Evolutionary conservation across 257 asterid genomes (phyloP).

Genomic region (Buddleja alternifolia): DNA sequence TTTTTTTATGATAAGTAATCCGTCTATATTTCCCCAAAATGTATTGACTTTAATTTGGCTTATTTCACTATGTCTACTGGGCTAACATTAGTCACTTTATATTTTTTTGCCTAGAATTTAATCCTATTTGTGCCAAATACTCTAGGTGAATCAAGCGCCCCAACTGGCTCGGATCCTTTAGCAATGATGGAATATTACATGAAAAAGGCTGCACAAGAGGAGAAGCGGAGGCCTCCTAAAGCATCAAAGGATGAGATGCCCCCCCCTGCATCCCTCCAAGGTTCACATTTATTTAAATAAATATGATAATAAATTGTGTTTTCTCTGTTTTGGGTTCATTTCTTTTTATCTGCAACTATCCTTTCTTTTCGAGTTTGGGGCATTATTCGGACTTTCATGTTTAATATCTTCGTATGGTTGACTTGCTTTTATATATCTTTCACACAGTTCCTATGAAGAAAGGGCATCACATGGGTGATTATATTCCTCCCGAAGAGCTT

Average conservation of each 20-base stretch:
- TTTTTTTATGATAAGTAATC: background rate
- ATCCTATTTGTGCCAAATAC: conserved; percentile 27
- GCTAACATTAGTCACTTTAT: background rate
- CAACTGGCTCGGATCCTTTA: conserved; percentile 69
- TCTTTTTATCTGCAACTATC: conserved; percentile 4
- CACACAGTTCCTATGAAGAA: conserved; percentile 56
- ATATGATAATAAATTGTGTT: background rate
- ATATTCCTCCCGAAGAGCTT: conserved; percentile 88
- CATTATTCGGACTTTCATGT: conserved; percentile 8
- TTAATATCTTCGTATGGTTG: background rate
- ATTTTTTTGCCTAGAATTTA: background rate
- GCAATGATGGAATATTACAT: conserved; percentile 95
- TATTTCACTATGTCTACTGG: background rate
- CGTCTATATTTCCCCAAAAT: background rate
- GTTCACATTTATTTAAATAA: conserved; percentile 37
- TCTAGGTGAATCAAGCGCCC: conserved; percentile 60
- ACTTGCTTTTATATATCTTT: conserved; percentile 27
- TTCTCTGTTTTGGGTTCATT: background rate
- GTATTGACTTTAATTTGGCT: background rate
- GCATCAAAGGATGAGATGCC: conserved; percentile 95
- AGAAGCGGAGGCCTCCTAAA: conserved; percentile 66
- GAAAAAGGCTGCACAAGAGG: conserved; percentile 94
- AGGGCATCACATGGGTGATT: conserved; percentile 99
- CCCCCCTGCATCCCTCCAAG: conserved; percentile 85
- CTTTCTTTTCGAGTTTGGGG: conserved; percentile 1